Base-by-base conservation (phyloP, 1,284 basidiomycete genomes). In the Chondrostereum purpureum region DNA sequence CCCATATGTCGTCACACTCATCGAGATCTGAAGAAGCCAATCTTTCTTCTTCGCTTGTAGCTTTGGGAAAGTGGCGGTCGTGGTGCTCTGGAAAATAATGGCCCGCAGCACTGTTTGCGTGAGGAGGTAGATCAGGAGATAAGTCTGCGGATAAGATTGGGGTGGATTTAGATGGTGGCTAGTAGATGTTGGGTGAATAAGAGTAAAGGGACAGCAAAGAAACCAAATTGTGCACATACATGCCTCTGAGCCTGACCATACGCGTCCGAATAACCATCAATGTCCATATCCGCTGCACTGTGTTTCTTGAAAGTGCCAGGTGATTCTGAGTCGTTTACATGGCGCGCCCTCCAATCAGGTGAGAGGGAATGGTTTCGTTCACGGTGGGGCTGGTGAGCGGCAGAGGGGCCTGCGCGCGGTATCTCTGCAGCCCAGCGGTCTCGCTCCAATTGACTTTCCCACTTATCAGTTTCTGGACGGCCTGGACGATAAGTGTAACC, bases 1-100 rank as follows among this genome's bases (percentile, higher is more conserved):
- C 64, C 86, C 86, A 89, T 6, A 89, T 58, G 49, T 88, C 87
- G 53, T 77, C 74, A 52, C 79, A 86, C 50, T 88, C 87, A 24
- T 85, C 84, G 44, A 89, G 63, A 67, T 89, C 87, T 17, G 87
- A 86, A 16, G 85, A 85, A 4, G 65, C 64, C 13, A 77, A 64
- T 36, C 66, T 69, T 41, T 73, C 71, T 40, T 79, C 74, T 45
- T 82, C 74, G 4, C 47, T 50, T 5, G 42, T 17, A 21, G 39
- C 49, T 19, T 34, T 42, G 24, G 47, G 33, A 31, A 33, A 34
- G 12, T 39, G 38, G 20, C 43, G 33, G 4, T 33, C 43, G 16
- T 46, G 34, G 31, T 50, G 46, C 20, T 50, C n/a, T 8, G 48
- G 31, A 36, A 45, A n/a, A 43, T 46, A 49, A 34, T 47, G 50